phyloP scores from a whole-genome alignment of 148 eudicot genomes.

The Chenopodium berlandieri region DNA sequence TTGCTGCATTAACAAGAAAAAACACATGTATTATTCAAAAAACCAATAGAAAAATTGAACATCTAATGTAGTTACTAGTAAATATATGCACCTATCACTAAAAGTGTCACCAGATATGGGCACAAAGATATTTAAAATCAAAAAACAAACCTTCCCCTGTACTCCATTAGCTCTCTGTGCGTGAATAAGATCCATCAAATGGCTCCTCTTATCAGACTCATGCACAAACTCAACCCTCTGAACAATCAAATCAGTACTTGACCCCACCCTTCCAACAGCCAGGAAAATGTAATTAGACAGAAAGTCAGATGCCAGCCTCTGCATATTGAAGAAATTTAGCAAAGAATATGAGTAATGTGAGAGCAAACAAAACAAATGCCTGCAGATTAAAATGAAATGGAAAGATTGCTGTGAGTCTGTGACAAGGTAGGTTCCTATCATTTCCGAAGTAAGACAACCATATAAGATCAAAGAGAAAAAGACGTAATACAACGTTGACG shows the following conservation, averaged over 20 bases:
- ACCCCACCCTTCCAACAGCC: constrained; percentile 85
- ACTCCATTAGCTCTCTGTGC: constrained; percentile 63
- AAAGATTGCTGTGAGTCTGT: neutral
- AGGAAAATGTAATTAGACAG: constrained; percentile 64
- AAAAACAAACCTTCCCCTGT: constrained; percentile 52
- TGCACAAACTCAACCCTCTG: constrained; percentile 78
- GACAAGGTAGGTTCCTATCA: neutral
- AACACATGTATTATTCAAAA: neutral
- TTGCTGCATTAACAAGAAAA: constrained; percentile 45
- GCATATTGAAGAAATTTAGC: constrained; percentile 32
- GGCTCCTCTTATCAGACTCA: constrained; percentile 73
- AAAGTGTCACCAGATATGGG: neutral
- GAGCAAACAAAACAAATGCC: constrained; percentile 1
- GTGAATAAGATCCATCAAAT: constrained; percentile 82
- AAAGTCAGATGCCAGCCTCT: constrained; percentile 86
- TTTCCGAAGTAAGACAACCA: neutral
- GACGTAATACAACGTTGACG: neutral
- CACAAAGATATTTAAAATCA: neutral
- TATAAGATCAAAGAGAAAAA: neutral
- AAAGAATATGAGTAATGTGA: neutral
- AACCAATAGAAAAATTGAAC: neutral
- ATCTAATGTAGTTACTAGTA: neutral
- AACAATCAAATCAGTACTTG: constrained; percentile 76
- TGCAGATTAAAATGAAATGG: neutral
- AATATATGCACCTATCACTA: too few species aligned